A percentile compares a stretch with the other conserved stretches of the same genome.
These are phyloP conservation scores for cucumber (Cucumis sativus) DNA, from an alignment of 306 rosid species.

Conservation along the genomic window DNA sequence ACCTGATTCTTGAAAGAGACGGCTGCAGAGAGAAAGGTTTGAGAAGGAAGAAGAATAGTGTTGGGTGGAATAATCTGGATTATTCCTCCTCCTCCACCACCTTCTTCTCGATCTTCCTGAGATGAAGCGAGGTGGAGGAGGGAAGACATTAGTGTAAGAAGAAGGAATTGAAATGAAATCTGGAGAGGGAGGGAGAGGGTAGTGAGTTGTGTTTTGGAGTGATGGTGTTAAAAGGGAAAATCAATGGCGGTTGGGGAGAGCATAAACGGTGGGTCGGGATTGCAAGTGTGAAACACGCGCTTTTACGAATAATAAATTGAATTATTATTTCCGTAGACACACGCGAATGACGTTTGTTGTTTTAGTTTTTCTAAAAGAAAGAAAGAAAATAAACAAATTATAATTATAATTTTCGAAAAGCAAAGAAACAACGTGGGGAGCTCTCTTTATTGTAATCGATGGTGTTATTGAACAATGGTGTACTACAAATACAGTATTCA, in stretches of 20 bases:
- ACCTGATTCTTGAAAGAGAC: slow-evolving; percentile 66
- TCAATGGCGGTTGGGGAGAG: neutral
- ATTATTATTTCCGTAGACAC: neutral
- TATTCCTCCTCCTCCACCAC: neutral
- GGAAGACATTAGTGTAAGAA: slow-evolving; percentile 21
- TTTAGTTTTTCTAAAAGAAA: too few relatives aligned
- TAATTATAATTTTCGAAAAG: too few relatives aligned
- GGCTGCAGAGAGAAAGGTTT: slow-evolving; percentile 45
- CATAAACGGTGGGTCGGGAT: neutral
- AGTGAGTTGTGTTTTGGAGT: neutral
- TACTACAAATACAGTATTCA: too few relatives aligned
- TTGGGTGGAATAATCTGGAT: slow-evolving; percentile 18
- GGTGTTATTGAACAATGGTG: too few relatives aligned
- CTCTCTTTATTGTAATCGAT: too few relatives aligned
- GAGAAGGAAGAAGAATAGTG: slow-evolving; percentile 23
- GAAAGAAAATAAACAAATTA: too few relatives aligned
- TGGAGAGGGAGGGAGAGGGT: neutral
- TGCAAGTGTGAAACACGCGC: neutral
- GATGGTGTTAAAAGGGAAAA: neutral
- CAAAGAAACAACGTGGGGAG: too few relatives aligned
- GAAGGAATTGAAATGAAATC: neutral
- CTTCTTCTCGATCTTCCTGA: slow-evolving; percentile 22
- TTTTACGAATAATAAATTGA: neutral
- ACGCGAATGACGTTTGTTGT: neutral
- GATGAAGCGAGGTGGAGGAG: slow-evolving; percentile 18